Conservation (phyloP, 495 filamentous ascomycete species). For the Podospora australis region DNA sequence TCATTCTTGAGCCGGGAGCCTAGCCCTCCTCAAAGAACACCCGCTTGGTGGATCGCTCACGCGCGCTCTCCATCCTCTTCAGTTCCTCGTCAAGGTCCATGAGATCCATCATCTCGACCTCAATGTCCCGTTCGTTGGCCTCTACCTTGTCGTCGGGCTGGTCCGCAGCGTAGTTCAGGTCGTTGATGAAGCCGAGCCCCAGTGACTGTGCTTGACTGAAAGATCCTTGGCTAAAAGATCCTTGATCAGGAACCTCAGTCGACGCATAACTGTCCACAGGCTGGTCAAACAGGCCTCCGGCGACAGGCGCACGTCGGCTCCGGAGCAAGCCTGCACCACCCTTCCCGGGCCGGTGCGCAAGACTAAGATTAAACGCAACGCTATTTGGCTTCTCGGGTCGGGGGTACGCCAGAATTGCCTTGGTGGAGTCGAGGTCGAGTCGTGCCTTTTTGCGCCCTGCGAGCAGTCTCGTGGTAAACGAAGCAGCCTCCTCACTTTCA, state of each 20-base stretch:
- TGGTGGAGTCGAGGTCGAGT: slow-evolving; percentile 15
- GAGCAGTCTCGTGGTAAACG: slow-evolving; percentile 28
- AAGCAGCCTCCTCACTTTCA: slow-evolving; percentile 31
- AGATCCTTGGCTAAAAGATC: too few relatives aligned
- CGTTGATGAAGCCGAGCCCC: slow-evolving; percentile 39
- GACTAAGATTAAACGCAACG: slow-evolving; percentile 41
- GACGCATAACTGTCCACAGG: slow-evolving; percentile 17
- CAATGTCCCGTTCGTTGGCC: slow-evolving; percentile 42
- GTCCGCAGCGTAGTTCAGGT: slow-evolving; percentile 36
- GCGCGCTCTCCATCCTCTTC: slow-evolving; percentile 39
- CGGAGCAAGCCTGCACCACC: slow-evolving; percentile 8
- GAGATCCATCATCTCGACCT: slow-evolving; percentile 48
- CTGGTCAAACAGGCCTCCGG: slow-evolving; percentile 18
- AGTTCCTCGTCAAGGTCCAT: slow-evolving; percentile 50
- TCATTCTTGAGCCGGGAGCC: slow-evolving; percentile 2
- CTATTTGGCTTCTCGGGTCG: slow-evolving; percentile 34
- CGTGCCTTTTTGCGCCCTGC: slow-evolving; percentile 28
- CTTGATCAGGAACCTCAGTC: slow-evolving; percentile 13
- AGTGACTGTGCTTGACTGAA: slow-evolving; percentile 8
- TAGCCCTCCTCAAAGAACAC: slow-evolving; percentile 42
- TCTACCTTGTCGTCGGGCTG: slow-evolving; percentile 36
- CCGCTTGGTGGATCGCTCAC: slow-evolving; percentile 39
- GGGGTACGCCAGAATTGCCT: slow-evolving; percentile 38
- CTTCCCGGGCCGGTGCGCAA: slow-evolving; percentile 16
- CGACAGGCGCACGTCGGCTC: not conserved